phyloP scores from a whole-genome alignment of 371 early-diverging fungal genomes.

The Lichtheimia hyalospora region DNA sequence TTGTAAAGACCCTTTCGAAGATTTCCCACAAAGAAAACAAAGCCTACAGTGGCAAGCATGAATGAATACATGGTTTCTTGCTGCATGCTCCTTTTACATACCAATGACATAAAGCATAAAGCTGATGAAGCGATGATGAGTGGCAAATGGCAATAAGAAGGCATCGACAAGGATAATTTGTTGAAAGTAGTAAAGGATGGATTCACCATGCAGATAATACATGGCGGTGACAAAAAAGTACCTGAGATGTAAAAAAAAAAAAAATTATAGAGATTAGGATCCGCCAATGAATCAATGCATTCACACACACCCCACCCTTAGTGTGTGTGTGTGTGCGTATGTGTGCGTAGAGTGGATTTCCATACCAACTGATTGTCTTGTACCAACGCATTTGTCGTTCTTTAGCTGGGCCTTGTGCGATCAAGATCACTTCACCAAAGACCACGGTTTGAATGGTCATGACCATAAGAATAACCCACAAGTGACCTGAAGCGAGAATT shows the following conservation, averaged over 20 bases:
- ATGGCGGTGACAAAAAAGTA: constrained; percentile 83
- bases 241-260: constrained; percentile 5
- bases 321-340: too few relatives aligned
- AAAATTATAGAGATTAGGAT: too few relatives aligned
- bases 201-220: constrained; percentile 93
- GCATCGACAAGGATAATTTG: constrained; percentile 78
- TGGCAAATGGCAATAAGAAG: constrained; percentile 80
- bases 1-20: constrained; percentile 87
- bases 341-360: too few relatives aligned
- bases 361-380: constrained; percentile 83
- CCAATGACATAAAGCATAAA: constrained; percentile 86
- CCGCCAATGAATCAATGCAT: not conserved
- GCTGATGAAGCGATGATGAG: constrained; percentile 93
- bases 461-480: constrained; percentile 76
- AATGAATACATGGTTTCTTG: not conserved
- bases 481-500: constrained; percentile 79
- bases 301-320: not conserved
- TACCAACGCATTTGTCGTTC: constrained; percentile 89
- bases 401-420: constrained; percentile 85
- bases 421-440: constrained; percentile 89
- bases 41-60: constrained; percentile 50
- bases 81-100: constrained; percentile 14
- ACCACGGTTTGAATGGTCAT: constrained; percentile 72
- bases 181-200: constrained; percentile 86
- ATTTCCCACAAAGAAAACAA: constrained; percentile 92